Conservation (phyloP, 2,329 filamentous ascomycete species). For the Pseudocercospora crystallina region DNA sequence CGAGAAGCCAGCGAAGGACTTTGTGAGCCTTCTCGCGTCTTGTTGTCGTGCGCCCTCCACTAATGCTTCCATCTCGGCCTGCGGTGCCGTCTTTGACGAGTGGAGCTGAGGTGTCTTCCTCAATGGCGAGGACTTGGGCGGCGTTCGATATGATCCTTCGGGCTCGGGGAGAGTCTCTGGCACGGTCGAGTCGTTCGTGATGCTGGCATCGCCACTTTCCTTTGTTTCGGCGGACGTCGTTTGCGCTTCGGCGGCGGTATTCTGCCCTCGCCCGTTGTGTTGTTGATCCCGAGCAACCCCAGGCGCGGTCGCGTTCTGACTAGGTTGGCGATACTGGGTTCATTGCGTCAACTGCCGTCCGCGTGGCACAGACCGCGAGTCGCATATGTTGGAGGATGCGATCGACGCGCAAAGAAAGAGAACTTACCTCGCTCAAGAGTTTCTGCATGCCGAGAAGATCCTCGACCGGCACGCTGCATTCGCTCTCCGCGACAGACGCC, state of each 20-base stretch:
- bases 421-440: constrained; percentile 25
- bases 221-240: neutral
- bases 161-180: constrained; percentile 17
- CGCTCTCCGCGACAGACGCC: constrained; percentile 29
- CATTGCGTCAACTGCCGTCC: constrained; percentile 26
- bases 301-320: constrained; percentile 9
- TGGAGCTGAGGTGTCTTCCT: constrained; percentile 17
- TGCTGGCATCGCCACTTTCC: constrained; percentile 2
- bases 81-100: constrained; percentile 24
- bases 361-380: neutral
- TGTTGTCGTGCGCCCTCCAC: constrained; percentile 20
- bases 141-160: constrained; percentile 9
- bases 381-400: no score
- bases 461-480: constrained; percentile 25
- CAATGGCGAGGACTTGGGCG: constrained; percentile 12
- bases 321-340: constrained; percentile 29
- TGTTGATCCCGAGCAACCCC: neutral
- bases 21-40: constrained; percentile 16
- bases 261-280: neutral
- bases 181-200: constrained; percentile 14
- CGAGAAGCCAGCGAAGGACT: constrained; percentile 39
- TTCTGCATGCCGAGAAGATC: constrained; percentile 21
- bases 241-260: neutral
- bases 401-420: neutral
- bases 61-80: constrained; percentile 27